phyloP scores from a whole-genome alignment of 2,329 filamentous ascomycete genomes.

The Epichloe hybrida region DNA sequence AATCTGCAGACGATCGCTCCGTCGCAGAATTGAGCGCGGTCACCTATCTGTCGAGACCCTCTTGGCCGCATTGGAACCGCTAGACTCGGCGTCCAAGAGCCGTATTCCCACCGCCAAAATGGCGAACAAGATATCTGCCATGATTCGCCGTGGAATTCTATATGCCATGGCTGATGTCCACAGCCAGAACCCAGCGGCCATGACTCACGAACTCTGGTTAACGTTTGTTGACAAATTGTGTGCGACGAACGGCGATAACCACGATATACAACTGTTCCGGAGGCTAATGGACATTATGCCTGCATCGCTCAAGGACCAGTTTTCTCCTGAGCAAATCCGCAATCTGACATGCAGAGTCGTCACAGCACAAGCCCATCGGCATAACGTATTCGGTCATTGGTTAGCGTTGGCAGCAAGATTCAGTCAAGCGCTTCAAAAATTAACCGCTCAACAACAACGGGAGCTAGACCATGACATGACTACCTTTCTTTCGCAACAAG shows the following conservation, averaged over 20 bases:
- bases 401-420: constrained; percentile 8
- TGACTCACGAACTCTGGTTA: constrained; percentile 10
- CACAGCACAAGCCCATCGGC: constrained; percentile 9
- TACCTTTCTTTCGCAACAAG: constrained; percentile 6
- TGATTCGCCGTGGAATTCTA: constrained; percentile 10
- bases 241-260: constrained; percentile 2
- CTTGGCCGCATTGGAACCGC: constrained; percentile 8
- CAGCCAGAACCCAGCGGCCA: not conserved
- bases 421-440: constrained; percentile 6
- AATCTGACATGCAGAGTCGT: constrained; percentile 7
- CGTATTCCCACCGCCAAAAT: constrained; percentile 6
- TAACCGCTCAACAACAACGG: constrained; percentile 5
- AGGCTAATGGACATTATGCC: constrained; percentile 10
- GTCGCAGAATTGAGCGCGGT: constrained; percentile 6
- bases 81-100: constrained; percentile 8
- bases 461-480: constrained; percentile 6
- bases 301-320: constrained; percentile 4
- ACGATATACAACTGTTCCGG: constrained; percentile 10
- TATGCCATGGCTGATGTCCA: constrained; percentile 7
- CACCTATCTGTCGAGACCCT: constrained; percentile 7
- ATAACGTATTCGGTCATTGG: constrained; percentile 9
- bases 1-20: constrained; percentile 7
- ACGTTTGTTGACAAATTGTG: constrained; percentile 7
- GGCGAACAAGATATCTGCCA: constrained; percentile 8
- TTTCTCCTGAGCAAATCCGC: constrained; percentile 6